A percentile compares a stretch with the other conserved stretches of the same genome.
phyloP scores from a whole-genome alignment of 768 basidiomycete genomes.

The Naganishia vishniacii region DNA sequence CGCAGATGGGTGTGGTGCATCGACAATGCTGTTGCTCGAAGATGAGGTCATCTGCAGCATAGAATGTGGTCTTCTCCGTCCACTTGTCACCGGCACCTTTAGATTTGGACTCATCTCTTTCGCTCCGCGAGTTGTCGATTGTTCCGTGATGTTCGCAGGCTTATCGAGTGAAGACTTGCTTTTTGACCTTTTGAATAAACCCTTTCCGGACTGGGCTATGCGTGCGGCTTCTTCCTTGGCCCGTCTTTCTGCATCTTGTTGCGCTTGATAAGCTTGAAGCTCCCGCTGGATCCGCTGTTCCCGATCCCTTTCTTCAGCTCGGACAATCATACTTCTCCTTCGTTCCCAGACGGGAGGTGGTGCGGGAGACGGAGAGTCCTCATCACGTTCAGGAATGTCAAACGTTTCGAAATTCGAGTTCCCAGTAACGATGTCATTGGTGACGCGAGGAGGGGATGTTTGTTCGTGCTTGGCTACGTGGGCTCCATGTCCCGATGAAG shows the following conservation, averaged over 20 bases:
- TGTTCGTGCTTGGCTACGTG: not conserved
- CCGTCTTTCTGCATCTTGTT: conserved; percentile 6
- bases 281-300: conserved; percentile 10
- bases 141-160: not conserved
- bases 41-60: conserved; percentile 20
- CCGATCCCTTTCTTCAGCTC: conserved; percentile 13
- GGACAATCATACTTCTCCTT: conserved; percentile 27
- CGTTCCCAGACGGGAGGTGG: conserved; percentile 45
- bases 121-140: not conserved
- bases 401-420: conserved; percentile 2
- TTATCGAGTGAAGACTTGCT: conserved; percentile 10
- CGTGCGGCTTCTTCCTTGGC: not conserved
- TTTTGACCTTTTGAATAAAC: conserved; percentile 6
- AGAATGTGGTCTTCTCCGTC: conserved; percentile 5
- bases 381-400: conserved; percentile 6
- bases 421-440: not conserved
- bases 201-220: conserved; percentile 11
- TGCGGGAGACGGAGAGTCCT: conserved; percentile 22
- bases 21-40: conserved; percentile 2
- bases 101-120: conserved; percentile 13
- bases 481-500: not conserved
- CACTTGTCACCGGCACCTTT: conserved; percentile 2
- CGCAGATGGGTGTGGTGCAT: not conserved
- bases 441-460: not conserved
- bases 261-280: conserved; percentile 3